These are phyloP conservation scores for Eucalyptus marginata DNA, from an alignment of 345 rosid genomes.

Conservation along the genomic window DNA sequence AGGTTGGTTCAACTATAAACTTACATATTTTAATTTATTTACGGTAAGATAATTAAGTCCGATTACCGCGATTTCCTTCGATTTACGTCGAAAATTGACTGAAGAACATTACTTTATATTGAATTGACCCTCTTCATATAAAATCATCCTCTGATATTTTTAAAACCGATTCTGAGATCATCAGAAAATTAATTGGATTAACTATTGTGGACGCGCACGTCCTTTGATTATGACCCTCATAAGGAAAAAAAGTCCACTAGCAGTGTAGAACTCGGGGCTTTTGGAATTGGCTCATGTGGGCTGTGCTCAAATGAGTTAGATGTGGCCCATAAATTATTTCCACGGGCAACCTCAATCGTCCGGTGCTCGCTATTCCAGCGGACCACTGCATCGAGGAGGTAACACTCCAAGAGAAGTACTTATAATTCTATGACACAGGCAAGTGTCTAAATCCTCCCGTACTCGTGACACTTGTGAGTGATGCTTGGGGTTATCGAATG, in stretches of 20 bases:
- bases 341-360: neutral
- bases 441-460: no score
- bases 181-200: neutral
- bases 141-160: neutral
- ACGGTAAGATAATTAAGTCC: accelerated
- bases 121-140: neutral
- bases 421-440: neutral
- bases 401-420: neutral
- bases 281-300: neutral
- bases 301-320: neutral
- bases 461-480: no score
- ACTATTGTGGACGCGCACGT: neutral
- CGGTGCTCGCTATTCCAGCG: neutral
- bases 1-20: neutral
- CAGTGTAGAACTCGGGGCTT: neutral
- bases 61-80: neutral
- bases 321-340: neutral
- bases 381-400: neutral
- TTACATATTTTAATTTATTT: neutral
- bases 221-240: neutral
- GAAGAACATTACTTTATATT: neutral
- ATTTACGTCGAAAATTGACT: neutral
- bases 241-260: neutral
- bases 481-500: no score
- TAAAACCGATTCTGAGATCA: neutral